These are phyloP conservation scores for Cutaneotrichosporon cutaneum DNA, from an alignment of 1,284 basidiomycete genomes.

Conservation along the genomic window DNA sequence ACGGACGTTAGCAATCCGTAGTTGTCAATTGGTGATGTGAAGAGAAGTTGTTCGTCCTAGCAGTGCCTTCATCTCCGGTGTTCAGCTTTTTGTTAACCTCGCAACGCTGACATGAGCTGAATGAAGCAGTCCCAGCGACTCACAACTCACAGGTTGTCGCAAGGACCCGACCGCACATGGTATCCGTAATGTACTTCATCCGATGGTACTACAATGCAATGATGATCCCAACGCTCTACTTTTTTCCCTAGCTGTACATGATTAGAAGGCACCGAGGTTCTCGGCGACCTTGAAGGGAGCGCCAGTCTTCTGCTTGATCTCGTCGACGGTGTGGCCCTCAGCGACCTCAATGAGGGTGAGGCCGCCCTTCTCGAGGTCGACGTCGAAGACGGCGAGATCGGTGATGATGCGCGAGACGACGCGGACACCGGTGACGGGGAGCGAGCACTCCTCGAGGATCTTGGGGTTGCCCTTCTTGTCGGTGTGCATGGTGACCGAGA, in stretches of 20 bases:
- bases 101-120: background rate
- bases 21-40: too few species aligned
- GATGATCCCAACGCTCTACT: background rate
- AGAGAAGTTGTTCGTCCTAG: too few species aligned
- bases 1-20: too few species aligned
- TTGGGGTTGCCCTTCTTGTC: slow-evolving; percentile 89
- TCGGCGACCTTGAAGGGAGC: slow-evolving; percentile 65
- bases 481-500: slow-evolving; percentile 54
- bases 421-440: slow-evolving; percentile 83
- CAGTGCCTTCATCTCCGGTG: too few species aligned
- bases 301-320: slow-evolving; percentile 80
- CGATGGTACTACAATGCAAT: slow-evolving; percentile 13
- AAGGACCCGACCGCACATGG: too few species aligned
- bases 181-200: background rate
- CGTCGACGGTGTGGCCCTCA: slow-evolving; percentile 76
- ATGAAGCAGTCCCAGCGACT: background rate
- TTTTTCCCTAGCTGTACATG: slow-evolving; percentile 1
- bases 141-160: too few species aligned
- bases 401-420: slow-evolving; percentile 89
- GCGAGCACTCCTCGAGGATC: slow-evolving; percentile 74
- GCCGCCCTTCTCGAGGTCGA: slow-evolving; percentile 67
- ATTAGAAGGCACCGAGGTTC: slow-evolving; percentile 40
- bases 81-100: too few species aligned
- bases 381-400: slow-evolving; percentile 83
- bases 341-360: slow-evolving; percentile 78